Percentiles rank a stretch among this genome's conserved stretches.
Evolutionary conservation across 495 filamentous ascomycete species (phyloP).

Genomic region (Daldinia loculata): DNA sequence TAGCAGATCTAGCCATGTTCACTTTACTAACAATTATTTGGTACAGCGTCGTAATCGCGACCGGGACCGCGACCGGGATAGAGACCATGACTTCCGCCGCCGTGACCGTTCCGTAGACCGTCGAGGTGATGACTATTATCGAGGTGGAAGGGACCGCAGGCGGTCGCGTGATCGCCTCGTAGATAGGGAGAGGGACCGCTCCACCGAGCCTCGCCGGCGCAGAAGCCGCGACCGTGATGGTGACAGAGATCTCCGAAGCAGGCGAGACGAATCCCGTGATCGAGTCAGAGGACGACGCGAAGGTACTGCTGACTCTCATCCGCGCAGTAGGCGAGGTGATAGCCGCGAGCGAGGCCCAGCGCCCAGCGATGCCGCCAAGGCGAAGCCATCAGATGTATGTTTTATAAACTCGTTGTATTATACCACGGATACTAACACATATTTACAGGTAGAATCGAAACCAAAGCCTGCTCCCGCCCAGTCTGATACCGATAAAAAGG

Average conservation of each 20-base stretch:
- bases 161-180: constrained; percentile 71
- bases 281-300: constrained; percentile 73
- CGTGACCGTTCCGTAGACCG: constrained; percentile 80
- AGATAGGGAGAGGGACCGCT: constrained; percentile 66
- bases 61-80: constrained; percentile 59
- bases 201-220: constrained; percentile 61
- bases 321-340: constrained; percentile 74
- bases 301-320: constrained; percentile 77
- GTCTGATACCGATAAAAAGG: constrained; percentile 84
- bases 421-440: constrained; percentile 27
- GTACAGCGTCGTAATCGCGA: constrained; percentile 63
- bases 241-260: constrained; percentile 71
- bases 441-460: constrained; percentile 53
- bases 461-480: constrained; percentile 63
- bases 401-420: background rate
- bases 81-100: constrained; percentile 68
- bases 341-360: constrained; percentile 63
- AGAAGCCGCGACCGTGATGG: constrained; percentile 68
- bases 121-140: constrained; percentile 74
- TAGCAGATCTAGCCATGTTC: background rate
- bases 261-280: constrained; percentile 84
- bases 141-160: constrained; percentile 62
- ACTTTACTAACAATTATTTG: constrained; percentile 45
- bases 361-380: constrained; percentile 54
- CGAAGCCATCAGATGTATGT: constrained; percentile 63